Conservation (phyloP, 2,329 filamentous ascomycete genomes). For the Zelopaecilomyces penicillatus region DNA sequence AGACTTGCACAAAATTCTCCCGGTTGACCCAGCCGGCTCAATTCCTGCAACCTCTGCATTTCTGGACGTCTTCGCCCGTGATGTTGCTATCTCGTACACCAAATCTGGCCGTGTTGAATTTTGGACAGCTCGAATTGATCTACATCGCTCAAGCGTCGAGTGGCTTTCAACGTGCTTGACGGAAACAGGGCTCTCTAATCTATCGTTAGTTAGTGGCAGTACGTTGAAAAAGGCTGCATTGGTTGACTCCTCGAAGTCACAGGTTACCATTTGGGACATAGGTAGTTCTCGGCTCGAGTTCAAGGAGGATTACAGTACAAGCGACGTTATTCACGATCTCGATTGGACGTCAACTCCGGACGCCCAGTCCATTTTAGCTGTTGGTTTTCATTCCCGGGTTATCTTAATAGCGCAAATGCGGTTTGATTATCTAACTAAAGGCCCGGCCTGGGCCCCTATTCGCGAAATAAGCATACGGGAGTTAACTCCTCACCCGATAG, state of each 20-base stretch:
- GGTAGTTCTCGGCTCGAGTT: slow-evolving; percentile 75
- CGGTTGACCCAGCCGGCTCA: slow-evolving; percentile 79
- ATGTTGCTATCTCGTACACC: slow-evolving; percentile 81
- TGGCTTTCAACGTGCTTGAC: slow-evolving; percentile 78
- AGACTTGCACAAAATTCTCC: slow-evolving; percentile 60
- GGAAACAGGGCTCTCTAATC: slow-evolving; percentile 65
- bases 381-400: slow-evolving; percentile 85
- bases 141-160: slow-evolving; percentile 51
- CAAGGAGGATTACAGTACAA: slow-evolving; percentile 61
- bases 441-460: slow-evolving; percentile 82
- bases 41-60: slow-evolving; percentile 64
- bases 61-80: slow-evolving; percentile 76
- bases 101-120: slow-evolving; percentile 66
- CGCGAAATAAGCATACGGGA: slow-evolving; percentile 74
- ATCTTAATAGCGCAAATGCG: slow-evolving; percentile 78
- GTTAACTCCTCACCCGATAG: slow-evolving; percentile 80
- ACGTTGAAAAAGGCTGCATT: slow-evolving; percentile 81
- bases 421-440: slow-evolving; percentile 83
- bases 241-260: slow-evolving; percentile 63
- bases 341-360: slow-evolving; percentile 93
- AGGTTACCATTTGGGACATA: slow-evolving; percentile 86
- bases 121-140: slow-evolving; percentile 73
- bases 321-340: slow-evolving; percentile 73
- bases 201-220: slow-evolving; percentile 74
- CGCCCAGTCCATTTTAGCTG: slow-evolving; percentile 77